Evolutionary conservation across 2,329 filamentous ascomycete species (phyloP).

Genomic region (Epichloe sylvatica): DNA sequence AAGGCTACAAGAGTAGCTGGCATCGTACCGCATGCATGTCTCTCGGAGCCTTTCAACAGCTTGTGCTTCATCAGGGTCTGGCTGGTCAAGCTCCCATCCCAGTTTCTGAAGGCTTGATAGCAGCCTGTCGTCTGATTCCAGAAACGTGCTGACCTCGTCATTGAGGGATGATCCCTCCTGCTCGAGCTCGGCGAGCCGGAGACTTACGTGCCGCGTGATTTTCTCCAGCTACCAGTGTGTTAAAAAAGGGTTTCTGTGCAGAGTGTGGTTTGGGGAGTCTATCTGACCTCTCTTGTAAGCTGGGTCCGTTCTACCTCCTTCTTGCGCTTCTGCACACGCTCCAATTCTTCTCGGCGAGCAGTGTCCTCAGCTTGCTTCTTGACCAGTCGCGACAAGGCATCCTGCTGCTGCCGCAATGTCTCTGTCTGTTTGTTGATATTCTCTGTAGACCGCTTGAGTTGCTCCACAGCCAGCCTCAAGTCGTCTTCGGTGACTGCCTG

Average conservation of each 20-base stretch:
- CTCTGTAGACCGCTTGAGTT: slow-evolving; percentile 50
- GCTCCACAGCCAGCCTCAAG: slow-evolving; percentile 44
- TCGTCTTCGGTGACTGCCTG: slow-evolving; percentile 45
- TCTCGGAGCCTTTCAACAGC: slow-evolving; percentile 45
- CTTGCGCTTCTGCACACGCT: slow-evolving; percentile 15
- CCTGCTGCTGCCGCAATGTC: slow-evolving; percentile 45
- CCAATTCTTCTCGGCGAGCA: slow-evolving; percentile 16
- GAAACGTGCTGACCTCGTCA: slow-evolving; percentile 32
- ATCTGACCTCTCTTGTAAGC: slow-evolving; percentile 27
- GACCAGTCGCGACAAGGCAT: slow-evolving; percentile 40
- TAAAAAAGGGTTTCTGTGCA: not conserved
- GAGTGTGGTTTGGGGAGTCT: not conserved
- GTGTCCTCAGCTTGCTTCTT: slow-evolving; percentile 23
- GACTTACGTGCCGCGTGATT: slow-evolving; percentile 31
- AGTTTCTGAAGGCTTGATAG: slow-evolving; percentile 53
- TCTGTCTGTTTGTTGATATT: slow-evolving; percentile 51
- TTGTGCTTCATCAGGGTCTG: slow-evolving; percentile 36
- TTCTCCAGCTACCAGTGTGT: slow-evolving; percentile 29
- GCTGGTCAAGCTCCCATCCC: slow-evolving; percentile 42
- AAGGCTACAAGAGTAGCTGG: no score
- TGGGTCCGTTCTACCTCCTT: slow-evolving; percentile 26
- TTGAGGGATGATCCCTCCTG: slow-evolving; percentile 36
- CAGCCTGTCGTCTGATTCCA: slow-evolving; percentile 51
- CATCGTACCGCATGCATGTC: slow-evolving; percentile 35
- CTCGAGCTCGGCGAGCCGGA: slow-evolving; percentile 34